A percentile compares a stretch with the other conserved stretches of the same genome.
Evolutionary conservation across 352 stramenopile genomes (phyloP).

Genomic region (Phytopythium delawarense): DNA sequence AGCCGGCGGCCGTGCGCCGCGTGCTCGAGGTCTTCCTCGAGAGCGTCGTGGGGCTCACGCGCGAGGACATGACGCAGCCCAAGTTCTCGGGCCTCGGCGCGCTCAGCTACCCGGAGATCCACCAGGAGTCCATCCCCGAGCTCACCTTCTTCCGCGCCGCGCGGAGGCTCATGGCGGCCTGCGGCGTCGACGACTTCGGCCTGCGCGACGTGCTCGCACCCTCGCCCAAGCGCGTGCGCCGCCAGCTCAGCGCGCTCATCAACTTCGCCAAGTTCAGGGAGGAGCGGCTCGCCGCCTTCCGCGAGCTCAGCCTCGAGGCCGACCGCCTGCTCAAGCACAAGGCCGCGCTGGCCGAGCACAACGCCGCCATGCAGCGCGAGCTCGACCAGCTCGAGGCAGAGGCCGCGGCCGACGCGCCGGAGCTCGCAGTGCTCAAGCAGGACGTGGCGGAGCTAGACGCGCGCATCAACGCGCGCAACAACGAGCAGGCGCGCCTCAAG

Average conservation of each 20-base stretch:
- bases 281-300: conserved; percentile 87
- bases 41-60: conserved; percentile 84
- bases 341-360: conserved; percentile 53
- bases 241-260: conserved; percentile 94
- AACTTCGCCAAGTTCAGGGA: conserved; percentile 98
- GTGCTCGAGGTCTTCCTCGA: conserved; percentile 90
- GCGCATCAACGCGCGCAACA: conserved; percentile 91
- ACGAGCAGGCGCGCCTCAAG: conserved; percentile 81
- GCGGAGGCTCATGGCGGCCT: conserved; percentile 87
- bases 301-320: conserved; percentile 72
- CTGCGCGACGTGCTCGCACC: conserved; percentile 90
- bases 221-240: conserved; percentile 84
- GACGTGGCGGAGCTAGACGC: conserved; percentile 84
- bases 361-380: conserved; percentile 52
- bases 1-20: conserved; percentile 68
- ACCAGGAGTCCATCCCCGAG: conserved; percentile 92
- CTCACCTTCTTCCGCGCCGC: conserved; percentile 91
- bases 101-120: conserved; percentile 89
- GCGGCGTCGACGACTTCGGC: conserved; percentile 93
- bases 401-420: conserved; percentile 49
- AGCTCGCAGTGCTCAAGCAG: conserved; percentile 52
- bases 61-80: conserved; percentile 90
- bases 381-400: conserved; percentile 57
- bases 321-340: conserved; percentile 47
- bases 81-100: conserved; percentile 78